Base-by-base conservation (phyloP, 495 filamentous ascomycete genomes). In the Penicillium alfredii region DNA sequence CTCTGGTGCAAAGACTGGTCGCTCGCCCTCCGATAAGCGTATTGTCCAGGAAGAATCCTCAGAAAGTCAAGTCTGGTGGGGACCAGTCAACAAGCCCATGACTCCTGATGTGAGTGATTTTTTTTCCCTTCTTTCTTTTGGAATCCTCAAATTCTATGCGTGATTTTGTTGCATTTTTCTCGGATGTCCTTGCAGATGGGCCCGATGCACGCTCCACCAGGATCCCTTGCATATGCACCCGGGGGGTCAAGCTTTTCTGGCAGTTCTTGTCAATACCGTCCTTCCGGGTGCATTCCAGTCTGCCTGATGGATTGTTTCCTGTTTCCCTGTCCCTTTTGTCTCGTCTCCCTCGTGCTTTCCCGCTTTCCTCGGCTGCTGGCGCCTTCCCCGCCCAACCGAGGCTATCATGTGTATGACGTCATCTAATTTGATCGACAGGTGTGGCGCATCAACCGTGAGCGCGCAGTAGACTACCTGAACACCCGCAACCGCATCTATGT, bases 371-470 rank as follows among this genome's bases (percentile, higher is more conserved):
- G 24, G 26, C 24, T 31, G 6, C 23, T 23, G 25, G 15, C 22
- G 6, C 30, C 11, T 40, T 47, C 47, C 47, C 48, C 52, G 35
- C 40, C 10, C 19, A 10, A 14, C 49, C 44, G 42, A 44, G 45
- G 33, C 24, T 40, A 39, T 56, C 56, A 61, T 45, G 42, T 59
- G 36, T 11, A 53, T 71, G 64, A 69, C 60, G 49, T 67, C 60
- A 65, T 54, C 47, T 47, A 41, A 38, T 28, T 27, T 33, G n/a
- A n/a, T 11, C 8, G 12, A 26, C 55, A 98, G 92, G 89, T 98
- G 60, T 98, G 92, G 92, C 85, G 88, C 51, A 98, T 98, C 73
- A 98, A 97, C 81, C 82, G 92, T 50, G 92, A 98, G 67, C 90
- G 92, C 68, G 92, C 92, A 40, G 78, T 98, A 60, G 92, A 98